Base-by-base conservation (phyloP, 805 yeast species). In the Ogataea methylovora region DNA sequence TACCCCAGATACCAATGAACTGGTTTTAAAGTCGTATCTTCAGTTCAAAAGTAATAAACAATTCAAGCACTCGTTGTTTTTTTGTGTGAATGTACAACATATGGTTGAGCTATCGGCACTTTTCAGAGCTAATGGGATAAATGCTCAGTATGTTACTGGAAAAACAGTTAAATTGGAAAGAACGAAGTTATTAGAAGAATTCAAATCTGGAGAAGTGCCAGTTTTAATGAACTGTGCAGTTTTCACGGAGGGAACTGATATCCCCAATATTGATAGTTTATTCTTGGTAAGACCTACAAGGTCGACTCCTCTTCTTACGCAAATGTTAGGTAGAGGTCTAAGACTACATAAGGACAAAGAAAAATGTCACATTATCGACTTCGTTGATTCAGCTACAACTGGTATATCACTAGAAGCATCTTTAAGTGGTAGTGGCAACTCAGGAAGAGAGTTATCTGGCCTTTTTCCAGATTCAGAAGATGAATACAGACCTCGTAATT, bases 211-310 rank as follows among this genome's bases (percentile, higher is more conserved):
- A 0, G 51, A 67, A 12, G 65, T 84, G 14, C 74, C 79, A 4
- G 94, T 90, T 0, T 57, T 88, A 21, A 70, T 92, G 60, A 90
- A 90, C 50, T 92, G 95, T 52, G 85, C 83, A 13, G 84, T 88
- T 5, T 80, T 90, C 46, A 88, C 95, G 0, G 97, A 88, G 54
- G 97, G 97, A 0, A 86, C 97, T 0, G 97, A 88, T 58, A 78
- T 90, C 14, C 97, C 97, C 3, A 78, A 78, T 40, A 81, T 87
- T 37, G 97, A 88, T 49, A 78, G 86, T 21, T 61, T 88, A 10
- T 63, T 88, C 20, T 55, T 88, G 22, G 83, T 84, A 4, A 61
- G 96, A 23, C 95, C 96, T 2, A 84, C 96, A 0, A 69, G 68
- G 38, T 87, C 96, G 1, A 60, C 76, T 22, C 74, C 82, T 0